Evolutionary conservation across 1,284 basidiomycete genomes (phyloP), one percentile per base, ranked within the genome.

Genomic region (Anthracocystis walkeri): DNA sequence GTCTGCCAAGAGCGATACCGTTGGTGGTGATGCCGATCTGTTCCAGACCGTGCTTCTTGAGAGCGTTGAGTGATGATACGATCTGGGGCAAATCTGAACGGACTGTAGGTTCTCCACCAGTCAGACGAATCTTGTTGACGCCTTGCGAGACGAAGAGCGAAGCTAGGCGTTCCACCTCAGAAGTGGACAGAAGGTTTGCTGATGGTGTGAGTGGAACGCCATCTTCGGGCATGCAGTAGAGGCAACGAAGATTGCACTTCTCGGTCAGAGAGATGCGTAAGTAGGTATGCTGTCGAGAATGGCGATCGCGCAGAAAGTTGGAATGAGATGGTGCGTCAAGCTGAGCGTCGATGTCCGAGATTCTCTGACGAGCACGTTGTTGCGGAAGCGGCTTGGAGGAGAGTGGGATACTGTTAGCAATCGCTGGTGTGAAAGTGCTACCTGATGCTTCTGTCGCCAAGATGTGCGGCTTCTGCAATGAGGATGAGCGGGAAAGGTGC

Each of bases 211-310:
- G 87, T 54, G 91, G 89, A 0, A 93, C 87, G 38, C 93, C 93
- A 78, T 92, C 90, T 62, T 88, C 90, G 2, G 93, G 93, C 93
- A 95, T 95, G 82, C 93, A 95, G 82, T 95, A 95, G 80, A 93
- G 77, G 92, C 93, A 95, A 86, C 93, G 89, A 58, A 95, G 87
- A 86, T 95, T 95, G 85, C 94, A 95, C 65, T 90, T 88, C 85
- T 95, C 93, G 0, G 93, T 94, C 45, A 95, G 87, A 3, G 92
- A 93, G 65, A 94, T 93, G 50, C 93, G 89, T 16, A 95, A 88
- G 84, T 95, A 95, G 84, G 92, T 90, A 84, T 95, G 93, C 27
- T 73, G 63, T 0, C 81, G 69, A 4, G 65, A 50, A 46, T 75
- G 71, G n/a, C 73, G 66, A 48, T 82, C 81, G 3, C 58, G 65